Evolutionary conservation across 2,329 filamentous ascomycete species (phyloP).

Genomic region (Colletotrichum sp.): DNA sequence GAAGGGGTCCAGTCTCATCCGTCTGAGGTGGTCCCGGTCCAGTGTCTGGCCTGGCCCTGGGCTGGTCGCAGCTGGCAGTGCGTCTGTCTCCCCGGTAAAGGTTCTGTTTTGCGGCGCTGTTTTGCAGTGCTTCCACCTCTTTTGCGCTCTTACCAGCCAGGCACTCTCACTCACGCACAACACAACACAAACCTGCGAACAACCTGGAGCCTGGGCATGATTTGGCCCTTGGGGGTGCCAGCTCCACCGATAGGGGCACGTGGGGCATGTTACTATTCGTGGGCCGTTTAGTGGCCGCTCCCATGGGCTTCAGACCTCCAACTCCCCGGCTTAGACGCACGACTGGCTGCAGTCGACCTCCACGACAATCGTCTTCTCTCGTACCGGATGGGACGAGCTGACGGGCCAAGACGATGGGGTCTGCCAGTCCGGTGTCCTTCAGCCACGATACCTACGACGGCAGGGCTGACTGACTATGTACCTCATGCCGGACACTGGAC

Average conservation of each 20-base stretch:
- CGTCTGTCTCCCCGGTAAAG: background rate
- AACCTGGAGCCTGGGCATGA: background rate
- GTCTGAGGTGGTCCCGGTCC: background rate
- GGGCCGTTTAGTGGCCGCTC: constrained; percentile 1
- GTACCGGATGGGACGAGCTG: background rate
- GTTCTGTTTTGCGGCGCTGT: background rate
- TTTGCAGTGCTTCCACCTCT: background rate
- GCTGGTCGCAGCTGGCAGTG: background rate
- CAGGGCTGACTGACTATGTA: background rate
- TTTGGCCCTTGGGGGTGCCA: background rate
- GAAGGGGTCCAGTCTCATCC: background rate
- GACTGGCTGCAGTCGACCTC: background rate
- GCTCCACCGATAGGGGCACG: constrained; percentile 7
- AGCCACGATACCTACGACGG: constrained; percentile 12
- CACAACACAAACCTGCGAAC: background rate
- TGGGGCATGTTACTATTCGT: constrained; percentile 22
- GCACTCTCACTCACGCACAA: background rate
- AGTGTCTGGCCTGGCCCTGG: background rate
- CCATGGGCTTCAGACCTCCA: background rate
- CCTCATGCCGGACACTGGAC: background rate
- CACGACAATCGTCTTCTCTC: background rate
- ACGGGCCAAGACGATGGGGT: background rate
- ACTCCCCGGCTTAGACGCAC: background rate
- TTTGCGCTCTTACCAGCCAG: background rate
- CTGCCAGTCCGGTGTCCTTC: background rate